Evolutionary conservation across 768 basidiomycete species (phyloP), one percentile per base, ranked within the genome.

Genomic region (Candolleomyces aberdarensis): DNA sequence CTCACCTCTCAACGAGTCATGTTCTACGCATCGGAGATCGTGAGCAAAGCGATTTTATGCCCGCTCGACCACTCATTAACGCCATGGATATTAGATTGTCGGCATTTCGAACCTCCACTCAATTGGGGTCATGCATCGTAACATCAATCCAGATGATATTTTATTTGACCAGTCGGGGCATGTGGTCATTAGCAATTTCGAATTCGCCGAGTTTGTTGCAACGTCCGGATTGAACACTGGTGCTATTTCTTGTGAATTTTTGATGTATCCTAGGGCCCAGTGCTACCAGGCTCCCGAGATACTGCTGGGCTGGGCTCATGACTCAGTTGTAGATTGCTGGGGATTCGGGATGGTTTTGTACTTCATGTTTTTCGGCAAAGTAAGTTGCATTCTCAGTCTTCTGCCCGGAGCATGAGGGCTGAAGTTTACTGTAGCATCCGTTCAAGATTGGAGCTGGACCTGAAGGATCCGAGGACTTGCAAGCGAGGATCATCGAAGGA

Each of bases 321-420:
- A 83, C 63, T 72, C 66, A 22, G 71, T 77, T 14, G 83, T 83
- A 19, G 86, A 88, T 68, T 80, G 78, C 63, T 88, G 86, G 85
- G 79, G 80, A 0, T 84, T 86, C 62, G 86, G 85, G 3, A 66
- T 82, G 65, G 59, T 83, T 41, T 58, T 86, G 43, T 80, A 78
- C 61, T 83, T 78, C 62, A 78, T 86, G 77, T 68, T 80, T 47
- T 75, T 77, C 31, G 81, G 81, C 29, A 71, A 65, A 66, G 85
- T 84, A 57, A 66, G 75, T 66, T 10, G 9, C 31, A 6, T 17
- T 6, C 6, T 14, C 26, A 26, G 26, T 26, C 31, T 29, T n/a
- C 22, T 3, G 19, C 15, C 49, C 22, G 26, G n/a, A n/a, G 9
- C 50, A 52, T 32, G 31, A 47, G 44, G 40, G 36, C 32, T 50